Evolutionary conservation across 2,329 filamentous ascomycete species (phyloP).

Genomic region (Ophiobolus disseminans): DNA sequence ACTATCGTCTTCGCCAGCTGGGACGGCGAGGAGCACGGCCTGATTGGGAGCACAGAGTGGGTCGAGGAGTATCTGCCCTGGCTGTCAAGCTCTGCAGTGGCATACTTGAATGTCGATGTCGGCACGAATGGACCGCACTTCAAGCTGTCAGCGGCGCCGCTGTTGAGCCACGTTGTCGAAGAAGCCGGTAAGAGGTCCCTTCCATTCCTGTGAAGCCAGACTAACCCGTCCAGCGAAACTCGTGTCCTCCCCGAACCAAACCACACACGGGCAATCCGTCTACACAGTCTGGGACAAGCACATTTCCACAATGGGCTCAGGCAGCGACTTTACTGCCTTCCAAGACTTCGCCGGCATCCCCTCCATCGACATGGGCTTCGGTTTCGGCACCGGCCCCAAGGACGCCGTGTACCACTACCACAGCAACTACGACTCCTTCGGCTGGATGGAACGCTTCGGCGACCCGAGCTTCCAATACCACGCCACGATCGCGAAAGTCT

Average conservation of each 20-base stretch:
- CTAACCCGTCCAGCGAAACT: slow-evolving; percentile 35
- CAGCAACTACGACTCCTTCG: slow-evolving; percentile 81
- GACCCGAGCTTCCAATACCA: slow-evolving; percentile 70
- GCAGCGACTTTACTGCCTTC: slow-evolving; percentile 61
- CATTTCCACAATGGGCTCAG: slow-evolving; percentile 63
- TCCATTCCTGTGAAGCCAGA: neutral
- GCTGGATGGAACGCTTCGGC: slow-evolving; percentile 83
- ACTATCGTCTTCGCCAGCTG: slow-evolving; percentile 86
- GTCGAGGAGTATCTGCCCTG: slow-evolving; percentile 88
- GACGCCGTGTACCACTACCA: slow-evolving; percentile 76
- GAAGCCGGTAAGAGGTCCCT: slow-evolving; percentile 58
- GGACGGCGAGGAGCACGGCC: slow-evolving; percentile 78
- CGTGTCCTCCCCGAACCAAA: slow-evolving; percentile 70
- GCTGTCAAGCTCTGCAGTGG: slow-evolving; percentile 75
- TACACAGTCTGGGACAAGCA: slow-evolving; percentile 65
- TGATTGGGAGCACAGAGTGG: slow-evolving; percentile 90
- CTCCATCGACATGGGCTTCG: slow-evolving; percentile 57
- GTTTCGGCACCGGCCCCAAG: slow-evolving; percentile 36
- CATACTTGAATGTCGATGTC: slow-evolving; percentile 87
- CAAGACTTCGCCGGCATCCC: slow-evolving; percentile 61
- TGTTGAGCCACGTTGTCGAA: slow-evolving; percentile 76
- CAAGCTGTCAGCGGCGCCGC: slow-evolving; percentile 70
- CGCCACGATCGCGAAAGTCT: slow-evolving; percentile 56
- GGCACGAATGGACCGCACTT: slow-evolving; percentile 72
- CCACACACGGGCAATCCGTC: slow-evolving; percentile 71